Evolutionary conservation across 257 asterid genomes (phyloP).

Genomic region (Lantana camara): DNA sequence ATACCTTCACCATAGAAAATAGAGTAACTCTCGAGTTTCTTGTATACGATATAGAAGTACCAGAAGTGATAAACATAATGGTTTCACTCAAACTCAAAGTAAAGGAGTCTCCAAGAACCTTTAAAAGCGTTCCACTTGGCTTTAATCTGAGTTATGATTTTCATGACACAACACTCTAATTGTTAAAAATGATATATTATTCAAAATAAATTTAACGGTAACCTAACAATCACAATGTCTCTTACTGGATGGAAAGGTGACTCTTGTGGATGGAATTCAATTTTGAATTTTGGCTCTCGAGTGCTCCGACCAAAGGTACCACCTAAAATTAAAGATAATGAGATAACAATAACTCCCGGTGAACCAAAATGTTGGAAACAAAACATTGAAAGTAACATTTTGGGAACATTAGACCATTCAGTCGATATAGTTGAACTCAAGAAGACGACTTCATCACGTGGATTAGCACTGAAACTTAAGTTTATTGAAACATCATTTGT

Average conservation of each 20-base stretch:
- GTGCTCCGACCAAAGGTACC: slow-evolving; percentile 74
- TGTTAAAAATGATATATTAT: slow-evolving; percentile 2
- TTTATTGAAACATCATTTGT: slow-evolving; percentile 5
- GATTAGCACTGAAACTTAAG: slow-evolving; percentile 21
- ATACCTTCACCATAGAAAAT: no score
- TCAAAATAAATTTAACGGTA: slow-evolving; percentile 13
- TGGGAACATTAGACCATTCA: slow-evolving; percentile 13
- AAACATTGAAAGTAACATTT: not conserved
- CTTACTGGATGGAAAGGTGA: slow-evolving; percentile 84
- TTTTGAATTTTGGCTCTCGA: slow-evolving; percentile 85
- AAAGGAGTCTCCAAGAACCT: not conserved
- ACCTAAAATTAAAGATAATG: slow-evolving; percentile 44
- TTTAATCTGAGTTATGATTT: slow-evolving; percentile 11
- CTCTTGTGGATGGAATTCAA: slow-evolving; percentile 83
- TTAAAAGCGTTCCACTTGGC: not conserved
- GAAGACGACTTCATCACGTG: slow-evolving; percentile 2
- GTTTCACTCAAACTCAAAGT: not conserved
- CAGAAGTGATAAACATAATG: not conserved
- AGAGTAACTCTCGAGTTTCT: not conserved
- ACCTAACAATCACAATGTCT: slow-evolving; percentile 15
- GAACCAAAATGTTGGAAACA: not conserved
- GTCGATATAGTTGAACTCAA: not conserved
- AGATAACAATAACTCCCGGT: not conserved
- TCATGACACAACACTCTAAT: slow-evolving; percentile 15
- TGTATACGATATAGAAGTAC: not conserved